These are phyloP conservation scores for Auriculariales sp. DNA, from an alignment of 768 basidiomycete species.

Conservation along the genomic window DNA sequence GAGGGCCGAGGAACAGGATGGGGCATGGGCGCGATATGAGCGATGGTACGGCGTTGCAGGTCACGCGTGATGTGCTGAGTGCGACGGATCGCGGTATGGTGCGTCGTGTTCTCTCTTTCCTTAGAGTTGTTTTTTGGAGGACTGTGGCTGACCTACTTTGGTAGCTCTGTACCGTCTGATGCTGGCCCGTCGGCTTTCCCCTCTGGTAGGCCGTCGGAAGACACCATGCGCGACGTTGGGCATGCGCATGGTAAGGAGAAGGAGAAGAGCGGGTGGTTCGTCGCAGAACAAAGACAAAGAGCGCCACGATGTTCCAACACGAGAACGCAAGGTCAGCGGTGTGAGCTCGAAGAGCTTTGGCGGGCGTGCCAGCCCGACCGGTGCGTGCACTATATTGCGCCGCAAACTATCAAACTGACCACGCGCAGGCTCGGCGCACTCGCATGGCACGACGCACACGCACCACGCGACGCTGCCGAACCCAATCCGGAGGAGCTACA, in stretches of 20 bases:
- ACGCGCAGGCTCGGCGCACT: conserved; percentile 1
- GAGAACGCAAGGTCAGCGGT: background rate
- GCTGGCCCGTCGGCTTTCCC: background rate
- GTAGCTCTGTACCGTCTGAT: background rate
- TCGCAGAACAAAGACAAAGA: too few relatives aligned
- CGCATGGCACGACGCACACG: conserved; percentile 1
- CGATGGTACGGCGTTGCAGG: background rate
- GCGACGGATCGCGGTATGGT: background rate
- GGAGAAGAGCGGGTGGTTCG: background rate
- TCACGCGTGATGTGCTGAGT: background rate
- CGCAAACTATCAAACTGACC: too few relatives aligned
- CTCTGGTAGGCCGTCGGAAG: background rate
- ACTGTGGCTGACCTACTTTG: background rate
- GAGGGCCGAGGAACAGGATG: too few relatives aligned
- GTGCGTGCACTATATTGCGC: background rate
- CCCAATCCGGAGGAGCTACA: conserved; percentile 17
- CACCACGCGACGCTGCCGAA: conserved; percentile 3
- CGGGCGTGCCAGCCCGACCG: background rate
- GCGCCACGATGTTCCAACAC: too few relatives aligned
- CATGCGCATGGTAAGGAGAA: too few relatives aligned
- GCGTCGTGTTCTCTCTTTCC: too few relatives aligned
- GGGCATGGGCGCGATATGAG: background rate
- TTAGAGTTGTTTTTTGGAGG: too few relatives aligned
- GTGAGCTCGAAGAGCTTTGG: background rate
- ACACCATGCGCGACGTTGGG: background rate